Evolutionary conservation across 495 filamentous ascomycete genomes (phyloP).

Genomic region (Penicillium waksmanii): DNA sequence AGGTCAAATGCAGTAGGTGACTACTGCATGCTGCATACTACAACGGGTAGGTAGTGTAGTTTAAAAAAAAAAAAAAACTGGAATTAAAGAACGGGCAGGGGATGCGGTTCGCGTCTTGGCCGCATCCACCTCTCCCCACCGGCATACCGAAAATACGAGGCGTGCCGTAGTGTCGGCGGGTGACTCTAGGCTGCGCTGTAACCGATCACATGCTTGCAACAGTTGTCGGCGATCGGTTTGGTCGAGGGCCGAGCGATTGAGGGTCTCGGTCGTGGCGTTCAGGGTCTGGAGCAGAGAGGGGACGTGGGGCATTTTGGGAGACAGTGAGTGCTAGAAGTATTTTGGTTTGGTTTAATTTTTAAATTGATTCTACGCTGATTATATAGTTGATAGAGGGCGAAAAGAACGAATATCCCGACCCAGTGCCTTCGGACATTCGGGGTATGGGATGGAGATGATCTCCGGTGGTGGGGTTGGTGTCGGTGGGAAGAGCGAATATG

Average conservation of each 20-base stretch:
- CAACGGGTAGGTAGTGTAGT: too few relatives aligned
- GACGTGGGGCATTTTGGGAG: not conserved
- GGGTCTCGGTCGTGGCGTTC: constrained; percentile 6
- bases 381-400: too few relatives aligned
- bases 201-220: constrained; percentile 26
- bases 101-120: not conserved
- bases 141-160: constrained; percentile 26
- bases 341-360: not conserved
- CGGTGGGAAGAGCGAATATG: too few relatives aligned
- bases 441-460: too few relatives aligned
- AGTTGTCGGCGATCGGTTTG: constrained; percentile 13
- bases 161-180: constrained; percentile 14
- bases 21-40: too few relatives aligned
- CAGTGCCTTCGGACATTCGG: too few relatives aligned
- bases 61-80: not conserved
- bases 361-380: not conserved
- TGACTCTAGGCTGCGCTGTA: constrained; percentile 12
- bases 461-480: too few relatives aligned
- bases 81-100: not conserved
- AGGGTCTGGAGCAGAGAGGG: constrained; percentile 14
- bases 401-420: too few relatives aligned
- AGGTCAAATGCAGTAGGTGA: too few relatives aligned
- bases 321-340: not conserved
- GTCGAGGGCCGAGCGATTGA: constrained; percentile 13
- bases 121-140: not conserved